These are phyloP conservation scores for Dactylella cylindrospora DNA, from an alignment of 2,329 filamentous ascomycete genomes.

Conservation along the genomic window DNA sequence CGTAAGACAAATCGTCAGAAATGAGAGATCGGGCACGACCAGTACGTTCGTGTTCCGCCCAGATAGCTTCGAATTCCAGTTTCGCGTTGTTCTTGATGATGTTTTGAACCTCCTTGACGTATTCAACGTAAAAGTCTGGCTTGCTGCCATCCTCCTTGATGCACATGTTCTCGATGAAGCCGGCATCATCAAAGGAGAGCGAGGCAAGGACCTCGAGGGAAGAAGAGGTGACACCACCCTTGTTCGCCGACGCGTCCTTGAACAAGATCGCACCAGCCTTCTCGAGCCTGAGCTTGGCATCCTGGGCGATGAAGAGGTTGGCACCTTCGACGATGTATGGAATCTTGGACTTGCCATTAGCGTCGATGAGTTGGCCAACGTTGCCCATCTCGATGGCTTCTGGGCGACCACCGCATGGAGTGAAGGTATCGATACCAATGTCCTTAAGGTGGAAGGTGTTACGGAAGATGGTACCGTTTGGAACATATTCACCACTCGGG, in stretches of 20 bases:
- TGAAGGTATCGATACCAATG: conserved; percentile 80
- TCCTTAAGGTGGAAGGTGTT: conserved; percentile 93
- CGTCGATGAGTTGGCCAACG: conserved; percentile 79
- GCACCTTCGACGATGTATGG: conserved; percentile 97
- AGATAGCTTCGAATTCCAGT: conserved; percentile 97
- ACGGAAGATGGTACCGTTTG: conserved; percentile 92
- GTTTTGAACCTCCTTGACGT: conserved; percentile 86
- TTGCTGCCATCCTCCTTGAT: conserved; percentile 71
- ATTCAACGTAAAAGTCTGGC: conserved; percentile 88
- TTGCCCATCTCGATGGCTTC: conserved; percentile 93
- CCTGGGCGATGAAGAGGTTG: conserved; percentile 98
- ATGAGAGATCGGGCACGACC: conserved; percentile 79
- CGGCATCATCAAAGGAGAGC: conserved; percentile 85
- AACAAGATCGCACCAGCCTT: conserved; percentile 91
- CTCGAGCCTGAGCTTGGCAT: conserved; percentile 92
- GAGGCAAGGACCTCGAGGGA: conserved; percentile 94
- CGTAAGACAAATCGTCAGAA: conserved; percentile 83
- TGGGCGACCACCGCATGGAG: conserved; percentile 92
- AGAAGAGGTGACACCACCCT: conserved; percentile 95
- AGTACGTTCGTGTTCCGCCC: conserved; percentile 85
- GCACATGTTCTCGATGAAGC: conserved; percentile 94
- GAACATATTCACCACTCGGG: conserved; percentile 79
- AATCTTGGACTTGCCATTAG: conserved; percentile 79
- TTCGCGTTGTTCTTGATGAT: conserved; percentile 88
- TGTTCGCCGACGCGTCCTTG: conserved; percentile 98